These are phyloP conservation scores for Lunasporangiospora selenospora DNA, from an alignment of 192 early-diverging fungal species.

Conservation along the genomic window DNA sequence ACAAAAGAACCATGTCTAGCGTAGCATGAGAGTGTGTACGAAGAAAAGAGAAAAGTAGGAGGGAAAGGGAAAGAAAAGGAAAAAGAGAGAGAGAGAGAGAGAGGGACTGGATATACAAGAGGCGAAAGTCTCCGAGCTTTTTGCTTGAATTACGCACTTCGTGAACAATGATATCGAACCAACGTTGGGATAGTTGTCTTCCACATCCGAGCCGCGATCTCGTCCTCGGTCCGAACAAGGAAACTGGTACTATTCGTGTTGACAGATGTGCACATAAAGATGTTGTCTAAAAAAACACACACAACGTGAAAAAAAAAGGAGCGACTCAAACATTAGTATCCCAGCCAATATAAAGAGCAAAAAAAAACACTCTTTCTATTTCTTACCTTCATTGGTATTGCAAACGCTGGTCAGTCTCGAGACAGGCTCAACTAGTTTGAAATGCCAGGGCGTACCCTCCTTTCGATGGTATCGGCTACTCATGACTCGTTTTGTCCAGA, in stretches of 20 bases:
- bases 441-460: slow-evolving; percentile 40
- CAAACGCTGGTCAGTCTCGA: slow-evolving; percentile 35
- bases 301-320: not conserved
- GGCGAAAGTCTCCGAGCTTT: not conserved
- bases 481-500: slow-evolving; percentile 46
- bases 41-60: not conserved
- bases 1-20: too few species aligned
- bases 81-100: not conserved
- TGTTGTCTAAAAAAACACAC: slow-evolving; percentile 29
- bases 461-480: slow-evolving; percentile 43
- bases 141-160: slow-evolving; percentile 8
- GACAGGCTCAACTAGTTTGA: slow-evolving; percentile 41
- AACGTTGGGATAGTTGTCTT: slow-evolving; percentile 35
- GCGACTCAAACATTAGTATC: not conserved
- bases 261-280: slow-evolving; percentile 33
- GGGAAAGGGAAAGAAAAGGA: not conserved
- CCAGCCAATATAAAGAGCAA: not conserved
- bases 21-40: too few species aligned
- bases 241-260: slow-evolving; percentile 41
- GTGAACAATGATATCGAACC: slow-evolving; percentile 43
- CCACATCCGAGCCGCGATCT: slow-evolving; percentile 40
- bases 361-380: too few species aligned
- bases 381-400: slow-evolving; percentile 34
- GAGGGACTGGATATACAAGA: not conserved
- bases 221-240: slow-evolving; percentile 36